Percentiles rank a stretch among this genome's conserved stretches.
phyloP scores from a whole-genome alignment of 768 basidiomycete genomes.

The Kwoniella sp. region DNA sequence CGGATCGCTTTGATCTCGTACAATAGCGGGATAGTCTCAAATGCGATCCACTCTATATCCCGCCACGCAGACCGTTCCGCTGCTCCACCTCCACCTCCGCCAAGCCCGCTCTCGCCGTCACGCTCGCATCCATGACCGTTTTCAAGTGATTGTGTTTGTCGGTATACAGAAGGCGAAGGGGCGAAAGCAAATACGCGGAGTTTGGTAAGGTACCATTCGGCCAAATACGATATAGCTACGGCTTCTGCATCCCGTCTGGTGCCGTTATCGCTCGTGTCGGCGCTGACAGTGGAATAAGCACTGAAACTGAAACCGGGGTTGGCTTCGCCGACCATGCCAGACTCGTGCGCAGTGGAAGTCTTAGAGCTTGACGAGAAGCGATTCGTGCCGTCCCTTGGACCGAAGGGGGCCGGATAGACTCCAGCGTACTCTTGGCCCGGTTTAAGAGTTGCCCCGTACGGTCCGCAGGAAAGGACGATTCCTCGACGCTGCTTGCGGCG shows the following conservation, averaged over 20 bases:
- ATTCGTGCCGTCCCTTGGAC: constrained; percentile 58
- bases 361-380: constrained; percentile 20
- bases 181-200: constrained; percentile 61
- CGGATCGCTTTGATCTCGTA: constrained; percentile 70
- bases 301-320: no score
- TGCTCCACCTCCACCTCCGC: not conserved
- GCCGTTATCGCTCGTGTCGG: no score
- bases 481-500: constrained; percentile 29
- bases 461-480: constrained; percentile 73
- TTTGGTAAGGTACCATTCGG: constrained; percentile 68
- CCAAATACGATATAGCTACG: constrained; percentile 59
- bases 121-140: constrained; percentile 14
- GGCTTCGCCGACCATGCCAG: no score
- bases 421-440: constrained; percentile 72
- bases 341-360: not conserved
- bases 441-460: constrained; percentile 69
- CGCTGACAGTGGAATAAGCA: no score
- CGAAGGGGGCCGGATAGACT: constrained; percentile 74
- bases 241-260: constrained; percentile 11
- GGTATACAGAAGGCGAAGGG: not conserved
- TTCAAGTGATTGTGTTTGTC: not conserved
- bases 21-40: constrained; percentile 74
- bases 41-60: constrained; percentile 67
- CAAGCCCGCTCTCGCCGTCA: no score
- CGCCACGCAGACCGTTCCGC: constrained; percentile 61